A percentile compares a stretch with the other conserved stretches of the same genome.
Evolutionary conservation across 2,329 filamentous ascomycete genomes (phyloP).

Genomic region (Pseudocercospora ulei): DNA sequence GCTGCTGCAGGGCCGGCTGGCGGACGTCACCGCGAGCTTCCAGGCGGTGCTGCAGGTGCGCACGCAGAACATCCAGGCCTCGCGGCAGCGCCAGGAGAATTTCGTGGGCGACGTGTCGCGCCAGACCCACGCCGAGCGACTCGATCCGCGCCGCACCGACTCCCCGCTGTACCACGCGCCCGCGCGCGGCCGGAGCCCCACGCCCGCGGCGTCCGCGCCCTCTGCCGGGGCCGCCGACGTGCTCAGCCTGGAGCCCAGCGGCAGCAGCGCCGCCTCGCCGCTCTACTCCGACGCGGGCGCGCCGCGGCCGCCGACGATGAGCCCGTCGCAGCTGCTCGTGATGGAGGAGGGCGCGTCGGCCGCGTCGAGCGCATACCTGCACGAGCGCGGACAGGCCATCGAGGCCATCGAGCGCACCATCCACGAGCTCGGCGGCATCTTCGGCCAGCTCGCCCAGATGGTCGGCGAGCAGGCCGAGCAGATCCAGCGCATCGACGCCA

Average conservation of each 20-base stretch:
- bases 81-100: conserved; percentile 82
- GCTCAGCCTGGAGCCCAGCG: conserved; percentile 45
- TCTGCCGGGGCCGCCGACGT: conserved; percentile 29
- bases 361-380: conserved; percentile 79
- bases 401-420: conserved; percentile 96
- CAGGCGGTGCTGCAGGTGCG: conserved; percentile 94
- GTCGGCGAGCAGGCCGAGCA: conserved; percentile 95
- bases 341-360: conserved; percentile 92
- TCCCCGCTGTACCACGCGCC: conserved; percentile 72
- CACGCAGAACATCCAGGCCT: conserved; percentile 96
- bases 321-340: conserved; percentile 68
- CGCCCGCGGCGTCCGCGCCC: conserved; percentile 34
- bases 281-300: conserved; percentile 34
- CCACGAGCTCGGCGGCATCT: conserved; percentile 79
- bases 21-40: conserved; percentile 88
- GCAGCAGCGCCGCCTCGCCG: conserved; percentile 28
- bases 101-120: conserved; percentile 84
- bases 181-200: conserved; percentile 50
- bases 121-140: conserved; percentile 30
- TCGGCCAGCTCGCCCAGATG: conserved; percentile 91
- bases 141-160: conserved; percentile 39
- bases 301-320: conserved; percentile 19
- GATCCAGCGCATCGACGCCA: conserved; percentile 94
- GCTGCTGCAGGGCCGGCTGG: conserved; percentile 79
- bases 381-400: conserved; percentile 88